These are phyloP conservation scores for Alternaria ethzedia DNA, from an alignment of 2,329 filamentous ascomycete genomes.

Conservation along the genomic window DNA sequence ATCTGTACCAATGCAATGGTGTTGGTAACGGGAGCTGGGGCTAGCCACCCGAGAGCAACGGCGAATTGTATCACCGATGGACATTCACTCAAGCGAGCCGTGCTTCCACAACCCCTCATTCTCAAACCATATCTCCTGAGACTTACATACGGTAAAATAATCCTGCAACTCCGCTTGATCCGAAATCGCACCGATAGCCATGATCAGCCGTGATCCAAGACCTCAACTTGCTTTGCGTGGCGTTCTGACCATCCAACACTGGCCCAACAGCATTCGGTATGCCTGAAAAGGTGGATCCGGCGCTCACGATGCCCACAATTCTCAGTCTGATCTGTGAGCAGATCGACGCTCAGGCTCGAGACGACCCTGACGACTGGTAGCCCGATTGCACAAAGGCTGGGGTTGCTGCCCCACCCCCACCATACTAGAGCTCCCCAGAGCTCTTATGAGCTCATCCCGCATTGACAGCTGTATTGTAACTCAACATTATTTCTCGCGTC, in stretches of 20 bases:
- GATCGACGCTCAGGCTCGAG: constrained; percentile 26
- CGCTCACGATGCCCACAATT: constrained; percentile 42
- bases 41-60: constrained; percentile 7
- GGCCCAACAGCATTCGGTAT: constrained; percentile 23
- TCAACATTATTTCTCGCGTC: constrained; percentile 38
- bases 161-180: constrained; percentile 9
- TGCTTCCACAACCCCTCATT: neutral
- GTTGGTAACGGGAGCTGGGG: constrained; percentile 17
- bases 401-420: constrained; percentile 44
- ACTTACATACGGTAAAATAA: neutral
- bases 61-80: constrained; percentile 23
- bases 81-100: constrained; percentile 10
- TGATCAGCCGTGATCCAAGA: constrained; percentile 12
- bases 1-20: constrained; percentile 4
- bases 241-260: constrained; percentile 23
- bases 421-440: constrained; percentile 34
- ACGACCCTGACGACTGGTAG: constrained; percentile 16
- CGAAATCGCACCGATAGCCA: constrained; percentile 7
- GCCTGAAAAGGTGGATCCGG: constrained; percentile 39
- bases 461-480: constrained; percentile 32
- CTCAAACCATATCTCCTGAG: neutral
- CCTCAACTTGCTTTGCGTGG: constrained; percentile 27
- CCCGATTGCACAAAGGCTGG: constrained; percentile 26
- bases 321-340: constrained; percentile 22
- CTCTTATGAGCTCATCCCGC: constrained; percentile 47